A percentile compares a stretch with the other conserved stretches of the same genome.
Conservation (phyloP, 345 rosid genomes). For the Lumnitzera racemosa region DNA sequence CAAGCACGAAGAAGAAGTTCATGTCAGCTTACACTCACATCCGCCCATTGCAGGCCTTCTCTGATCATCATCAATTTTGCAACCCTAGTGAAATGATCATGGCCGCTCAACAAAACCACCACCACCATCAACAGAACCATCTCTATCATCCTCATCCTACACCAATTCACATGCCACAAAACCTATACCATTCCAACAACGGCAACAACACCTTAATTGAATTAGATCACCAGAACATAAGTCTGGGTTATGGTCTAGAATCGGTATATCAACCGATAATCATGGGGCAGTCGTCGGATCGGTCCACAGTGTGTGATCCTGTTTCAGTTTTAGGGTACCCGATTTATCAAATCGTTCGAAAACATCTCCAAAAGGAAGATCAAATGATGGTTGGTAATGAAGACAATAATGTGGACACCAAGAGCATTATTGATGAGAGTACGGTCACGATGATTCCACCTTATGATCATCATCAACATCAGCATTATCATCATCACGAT, state of each 20-base stretch:
- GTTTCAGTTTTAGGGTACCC: conserved; percentile 1
- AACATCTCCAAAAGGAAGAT: conserved; percentile 1
- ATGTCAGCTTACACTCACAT: conserved; percentile 39
- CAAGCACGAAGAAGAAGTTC: conserved; percentile 82
- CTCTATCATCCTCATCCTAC: no score
- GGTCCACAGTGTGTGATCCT: not conserved
- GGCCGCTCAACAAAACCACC: no score
- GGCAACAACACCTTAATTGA: no score
- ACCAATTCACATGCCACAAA: no score
- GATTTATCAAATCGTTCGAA: not conserved
- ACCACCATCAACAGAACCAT: no score
- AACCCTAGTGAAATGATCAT: conserved; percentile 4
- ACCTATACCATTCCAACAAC: no score
- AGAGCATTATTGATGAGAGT: no score
- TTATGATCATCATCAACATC: no score
- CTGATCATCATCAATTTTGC: conserved; percentile 4
- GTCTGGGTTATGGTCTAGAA: not conserved
- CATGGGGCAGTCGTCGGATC: not conserved
- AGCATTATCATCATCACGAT: not conserved
- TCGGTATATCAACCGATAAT: conserved; percentile 1
- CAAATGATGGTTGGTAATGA: not conserved
- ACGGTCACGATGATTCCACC: no score
- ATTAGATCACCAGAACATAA: no score
- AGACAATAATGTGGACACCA: not conserved
- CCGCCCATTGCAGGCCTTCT: not conserved